Evolutionary conservation across 306 rosid genomes (phyloP), one percentile per base, ranked within the genome.

Genomic region (Malus sieversii): DNA sequence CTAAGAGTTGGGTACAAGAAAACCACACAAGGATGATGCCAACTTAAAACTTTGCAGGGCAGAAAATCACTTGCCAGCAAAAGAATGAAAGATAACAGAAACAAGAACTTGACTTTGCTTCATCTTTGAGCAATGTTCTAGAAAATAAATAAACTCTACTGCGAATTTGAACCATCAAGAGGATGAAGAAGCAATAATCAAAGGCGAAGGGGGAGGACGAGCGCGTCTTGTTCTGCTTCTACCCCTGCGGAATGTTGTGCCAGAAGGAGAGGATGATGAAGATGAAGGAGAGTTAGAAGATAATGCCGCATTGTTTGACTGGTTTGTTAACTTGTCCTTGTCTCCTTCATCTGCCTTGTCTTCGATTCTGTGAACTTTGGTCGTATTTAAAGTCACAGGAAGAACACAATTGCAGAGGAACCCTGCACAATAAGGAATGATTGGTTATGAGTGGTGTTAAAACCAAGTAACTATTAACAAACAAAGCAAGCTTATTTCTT

Each of bases 381-480:
- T 90, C 18, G 92, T 87, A 65, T 86, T 89, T 72, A 93, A 55
- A 12, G 91, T 81, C 82, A 83, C 96, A 8, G 98, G 98, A 68
- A 93, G 85, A 72, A 93, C 96, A 84, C 98, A 93, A 76, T 90
- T 93, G 87, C 97, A 93, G 57, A 93, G 29, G 80, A 90, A 88
- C 25, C 97, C 98, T 93, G 86, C 88, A 85, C 23, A 48, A 16
- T 20, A 33, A 67, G 18, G 45, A 64, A 10, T 25, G 57, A 20
- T 57, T 25, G 57, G n/a, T 57, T 18, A 10, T 6, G 35, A 6
- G n/a, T 16, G 1, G 32, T 10, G 14, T 9, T 23, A 4, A 73
- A 13, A 23, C 38, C 4, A 11, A 20, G 15, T 5, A 55, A 19
- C 38, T 33, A 33, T 5, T 33, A 33, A 33, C 38, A 33, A 33